Percentiles rank a stretch among this genome's conserved stretches.
phyloP scores from a whole-genome alignment of 257 asterid genomes.

The Capsicum baccatum region DNA sequence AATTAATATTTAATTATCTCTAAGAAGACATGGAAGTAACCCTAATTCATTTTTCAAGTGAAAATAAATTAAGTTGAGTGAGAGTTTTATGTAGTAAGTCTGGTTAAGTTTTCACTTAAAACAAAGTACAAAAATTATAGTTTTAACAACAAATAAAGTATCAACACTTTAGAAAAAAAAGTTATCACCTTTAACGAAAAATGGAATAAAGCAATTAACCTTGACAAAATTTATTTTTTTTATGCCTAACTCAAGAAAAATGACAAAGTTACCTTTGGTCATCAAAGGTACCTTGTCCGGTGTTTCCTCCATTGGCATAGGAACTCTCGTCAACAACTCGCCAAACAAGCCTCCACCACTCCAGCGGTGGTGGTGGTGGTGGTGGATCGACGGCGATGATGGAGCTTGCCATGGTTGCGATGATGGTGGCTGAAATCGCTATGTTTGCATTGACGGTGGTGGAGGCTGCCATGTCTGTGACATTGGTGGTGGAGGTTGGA shows the following conservation, averaged over 20 bases:
- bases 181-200: neutral
- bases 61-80: too few relatives aligned
- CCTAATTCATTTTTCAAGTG: too few relatives aligned
- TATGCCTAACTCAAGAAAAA: constrained; percentile 9
- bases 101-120: too few relatives aligned
- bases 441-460: too few relatives aligned
- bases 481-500: constrained; percentile 37
- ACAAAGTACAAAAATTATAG: neutral
- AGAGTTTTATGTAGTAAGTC: too few relatives aligned
- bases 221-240: neutral
- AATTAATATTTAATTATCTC: too few relatives aligned
- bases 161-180: neutral
- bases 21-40: too few relatives aligned
- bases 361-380: constrained; percentile 38
- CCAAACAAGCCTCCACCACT: constrained; percentile 83
- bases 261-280: constrained; percentile 59
- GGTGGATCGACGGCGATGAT: too few relatives aligned
- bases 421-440: too few relatives aligned
- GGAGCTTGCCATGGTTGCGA: too few relatives aligned
- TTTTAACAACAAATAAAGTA: neutral
- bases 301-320: constrained; percentile 56
- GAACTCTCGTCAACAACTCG: constrained; percentile 61
- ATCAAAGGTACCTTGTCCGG: constrained; percentile 52
- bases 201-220: neutral
- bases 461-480: too few relatives aligned